Base-by-base conservation (phyloP, 116 monocot species). In the Posidonia oceanica region DNA sequence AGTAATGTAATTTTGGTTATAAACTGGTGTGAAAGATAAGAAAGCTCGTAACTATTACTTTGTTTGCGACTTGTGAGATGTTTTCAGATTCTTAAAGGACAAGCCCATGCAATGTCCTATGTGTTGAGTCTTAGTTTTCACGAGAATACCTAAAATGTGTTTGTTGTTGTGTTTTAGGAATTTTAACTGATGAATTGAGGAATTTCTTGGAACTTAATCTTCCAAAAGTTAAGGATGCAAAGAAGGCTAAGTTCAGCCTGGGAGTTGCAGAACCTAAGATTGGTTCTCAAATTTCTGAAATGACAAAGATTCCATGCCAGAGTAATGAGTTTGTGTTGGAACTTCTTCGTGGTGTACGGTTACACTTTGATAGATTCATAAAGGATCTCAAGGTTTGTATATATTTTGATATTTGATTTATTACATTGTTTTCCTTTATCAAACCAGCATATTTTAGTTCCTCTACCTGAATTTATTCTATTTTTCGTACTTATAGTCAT, bases 241-340 rank as follows among this genome's bases (percentile, higher is more conserved):
- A 90, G 79, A 94, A 90, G 75, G 61, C 86, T 15, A 94, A 91
- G 52, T 94, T 79, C 59, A 86, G 86, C 72, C 70, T 90, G 5
- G 91, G 94, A 8, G 80, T 94, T 44, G 76, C 84, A 3, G 91
- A 94, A 57, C 86, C 84, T 0, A 94, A 94, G 77, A 77, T 94
- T 14, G 91, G 91, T 39, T 88, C 94, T 14, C 88, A 91, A 56
- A 88, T 94, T 65, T 83, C 56, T n/a, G 91, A 94, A 73, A 66
- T 75, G 23, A 83, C 88, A 10, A 88, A 91, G 72, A 91, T 91
- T 18, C 84, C 88, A 3, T 94, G 94, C 74, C 91, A 88, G 68
- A 75, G 84, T 63, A 88, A 91, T 70, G 91, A 91, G 63, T 88
- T 91, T 62, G 84, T 88, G 4, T 71, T 86, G 3, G 95, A 95